Evolutionary conservation across 108 stramenopile genomes (phyloP), one percentile per base, ranked within the genome.

Genomic region (Stephanodiscus triporus): DNA sequence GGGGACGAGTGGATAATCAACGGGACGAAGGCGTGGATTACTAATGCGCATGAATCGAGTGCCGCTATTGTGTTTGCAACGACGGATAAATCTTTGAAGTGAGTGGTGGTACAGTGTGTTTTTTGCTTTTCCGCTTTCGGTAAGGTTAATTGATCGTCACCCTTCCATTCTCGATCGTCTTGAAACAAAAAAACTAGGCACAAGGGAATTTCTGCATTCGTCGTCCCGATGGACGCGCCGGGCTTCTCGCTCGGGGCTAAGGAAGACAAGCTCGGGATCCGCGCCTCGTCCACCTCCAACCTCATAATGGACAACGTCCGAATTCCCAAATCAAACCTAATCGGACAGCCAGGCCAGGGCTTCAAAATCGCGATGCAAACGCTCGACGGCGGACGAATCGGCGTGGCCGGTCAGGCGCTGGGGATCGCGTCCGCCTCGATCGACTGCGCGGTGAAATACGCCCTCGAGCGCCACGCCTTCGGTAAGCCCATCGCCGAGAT

Each of bases 21-120:
- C 80, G 98, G 98, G n/a, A 96, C 95, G 66, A 99, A 99, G 85
- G 98, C 98, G 22, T 99, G 98, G 98, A 99, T 99, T 79, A 97
- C 96, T 30, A 99, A 99, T 82, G 97, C 98, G 8, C 87, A 96
- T 69, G 97, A 97, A 71, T 86, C 97, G 9, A 66, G 85, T 63
- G 92, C 94, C 0, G 94, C 96, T 13, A 89, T 99, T 54, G 95
- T 99, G 8, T 99, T 99, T 83, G 98, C 98, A 34, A 99, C 98
- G 8, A 99, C 98, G 20, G 97, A 99, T 79, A 98, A 97, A 77
- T 78, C 78, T 19, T 80, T 95, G 70, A 97, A 98, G 95, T 92
- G 78, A 87, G 90, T 87, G 32, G 27, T 49, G n/a, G 16, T 13
- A 26, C 9, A 9, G 40, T 29, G 24, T 6, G 24, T 62, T 0